Evolutionary conservation across 176 grass and related monocot genomes (phyloP).

Genomic region (Cenchrus fungigraminus): DNA sequence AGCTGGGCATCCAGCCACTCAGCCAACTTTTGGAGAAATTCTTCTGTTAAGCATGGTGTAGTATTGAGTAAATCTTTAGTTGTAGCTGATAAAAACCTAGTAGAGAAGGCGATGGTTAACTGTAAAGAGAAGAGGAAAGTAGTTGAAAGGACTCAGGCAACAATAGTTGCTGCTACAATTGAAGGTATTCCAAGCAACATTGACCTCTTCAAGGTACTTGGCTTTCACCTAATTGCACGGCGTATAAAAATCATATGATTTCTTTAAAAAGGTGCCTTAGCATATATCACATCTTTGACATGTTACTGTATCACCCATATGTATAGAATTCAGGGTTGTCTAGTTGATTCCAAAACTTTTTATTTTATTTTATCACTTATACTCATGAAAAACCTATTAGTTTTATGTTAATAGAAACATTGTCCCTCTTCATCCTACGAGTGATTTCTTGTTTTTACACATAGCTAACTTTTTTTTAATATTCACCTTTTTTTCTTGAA

Average conservation of each 20-base stretch:
- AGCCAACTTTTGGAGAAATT: constrained; percentile 79
- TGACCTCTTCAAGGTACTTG: constrained; percentile 95
- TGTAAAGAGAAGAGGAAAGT: constrained; percentile 90
- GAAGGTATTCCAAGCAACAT: constrained; percentile 99
- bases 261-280: not conserved
- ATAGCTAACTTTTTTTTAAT: constrained; percentile 17
- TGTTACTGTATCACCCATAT: not conserved
- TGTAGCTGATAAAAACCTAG: constrained; percentile 86
- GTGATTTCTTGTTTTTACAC: constrained; percentile 10
- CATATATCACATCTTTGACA: constrained; percentile 6
- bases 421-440: not conserved
- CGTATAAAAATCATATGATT: not conserved
- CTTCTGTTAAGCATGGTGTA: constrained; percentile 68
- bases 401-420: not conserved
- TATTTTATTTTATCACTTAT: not conserved
- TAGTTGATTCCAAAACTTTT: constrained; percentile 11
- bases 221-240: constrained; percentile 34
- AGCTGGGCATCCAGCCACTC: constrained; percentile 82
- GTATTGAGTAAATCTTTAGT: constrained; percentile 90
- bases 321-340: not conserved
- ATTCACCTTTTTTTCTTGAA: constrained; percentile 29
- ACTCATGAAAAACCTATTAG: not conserved
- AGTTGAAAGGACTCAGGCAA: constrained; percentile 81
- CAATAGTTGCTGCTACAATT: constrained; percentile 93
- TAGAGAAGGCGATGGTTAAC: constrained; percentile 67